These are phyloP conservation scores for Fusarium sp. DNA, from an alignment of 2,329 filamentous ascomycete genomes.

Conservation along the genomic window DNA sequence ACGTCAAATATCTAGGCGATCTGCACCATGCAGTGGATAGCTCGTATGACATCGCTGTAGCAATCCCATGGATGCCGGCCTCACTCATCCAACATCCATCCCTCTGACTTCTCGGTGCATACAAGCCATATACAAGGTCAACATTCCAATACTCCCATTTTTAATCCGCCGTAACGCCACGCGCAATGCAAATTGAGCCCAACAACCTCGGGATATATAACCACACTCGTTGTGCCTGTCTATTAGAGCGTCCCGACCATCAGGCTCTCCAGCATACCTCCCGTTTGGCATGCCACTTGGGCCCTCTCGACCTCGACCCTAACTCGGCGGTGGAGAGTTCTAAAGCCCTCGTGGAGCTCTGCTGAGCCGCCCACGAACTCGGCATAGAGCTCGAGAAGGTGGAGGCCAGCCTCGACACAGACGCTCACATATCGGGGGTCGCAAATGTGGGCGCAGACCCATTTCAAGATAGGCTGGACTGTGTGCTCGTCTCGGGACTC, in stretches of 20 bases:
- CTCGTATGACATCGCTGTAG: constrained; percentile 4
- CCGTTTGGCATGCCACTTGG: constrained; percentile 83
- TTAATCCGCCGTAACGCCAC: constrained; percentile 47
- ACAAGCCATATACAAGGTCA: constrained; percentile 39
- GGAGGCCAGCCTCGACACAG: constrained; percentile 84
- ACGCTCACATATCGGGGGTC: constrained; percentile 85
- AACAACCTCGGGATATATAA: constrained; percentile 42
- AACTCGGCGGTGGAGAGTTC: constrained; percentile 77
- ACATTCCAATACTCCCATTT: constrained; percentile 44
- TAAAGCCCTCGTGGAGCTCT: constrained; percentile 78
- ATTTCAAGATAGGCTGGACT: constrained; percentile 84
- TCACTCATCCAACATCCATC: constrained; percentile 11
- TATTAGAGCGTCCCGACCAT: constrained; percentile 56
- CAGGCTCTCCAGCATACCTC: constrained; percentile 85
- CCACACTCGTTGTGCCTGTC: constrained; percentile 18
- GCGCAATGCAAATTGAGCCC: constrained; percentile 48
- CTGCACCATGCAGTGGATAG: constrained; percentile 5
- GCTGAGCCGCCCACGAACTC: constrained; percentile 80
- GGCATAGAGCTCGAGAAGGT: constrained; percentile 88
- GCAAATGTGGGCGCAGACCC: constrained; percentile 83
- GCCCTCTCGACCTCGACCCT: constrained; percentile 83
- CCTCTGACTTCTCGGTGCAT: constrained; percentile 10
- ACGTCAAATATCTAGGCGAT: constrained; percentile 19
- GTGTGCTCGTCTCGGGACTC: constrained; percentile 83
- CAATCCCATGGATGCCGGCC: not conserved